phyloP scores from a whole-genome alignment of 768 basidiomycete genomes.

The Mycena epipterygia region DNA sequence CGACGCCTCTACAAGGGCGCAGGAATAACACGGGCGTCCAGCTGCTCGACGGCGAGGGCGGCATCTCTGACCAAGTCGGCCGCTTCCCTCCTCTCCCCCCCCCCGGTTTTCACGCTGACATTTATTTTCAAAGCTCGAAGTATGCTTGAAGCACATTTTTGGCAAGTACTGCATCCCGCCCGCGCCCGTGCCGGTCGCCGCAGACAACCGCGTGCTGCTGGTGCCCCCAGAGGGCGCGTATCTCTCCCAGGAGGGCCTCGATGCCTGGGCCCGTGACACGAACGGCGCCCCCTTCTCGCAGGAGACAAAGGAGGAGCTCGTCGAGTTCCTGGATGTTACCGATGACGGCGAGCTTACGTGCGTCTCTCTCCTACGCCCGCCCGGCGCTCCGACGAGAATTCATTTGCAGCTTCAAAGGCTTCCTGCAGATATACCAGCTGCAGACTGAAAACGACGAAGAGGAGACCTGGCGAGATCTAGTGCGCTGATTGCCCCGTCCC shows the following conservation, averaged over 20 bases:
- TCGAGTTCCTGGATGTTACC: constrained; percentile 81
- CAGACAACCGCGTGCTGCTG: constrained; percentile 51
- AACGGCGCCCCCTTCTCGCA: constrained; percentile 86
- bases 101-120: background rate
- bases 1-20: constrained; percentile 66
- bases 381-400: constrained; percentile 3
- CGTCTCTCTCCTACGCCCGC: constrained; percentile 42
- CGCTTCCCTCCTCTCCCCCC: background rate
- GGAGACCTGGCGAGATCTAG: constrained; percentile 88
- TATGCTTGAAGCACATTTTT: constrained; percentile 82
- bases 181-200: constrained; percentile 35
- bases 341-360: constrained; percentile 82
- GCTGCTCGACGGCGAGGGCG: constrained; percentile 80
- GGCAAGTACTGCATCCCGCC: constrained; percentile 79
- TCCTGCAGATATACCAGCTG: constrained; percentile 87
- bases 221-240: constrained; percentile 69
- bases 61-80: constrained; percentile 71
- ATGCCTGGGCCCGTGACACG: constrained; percentile 83
- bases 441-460: constrained; percentile 88
- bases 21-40: constrained; percentile 64
- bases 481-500: constrained; percentile 49
- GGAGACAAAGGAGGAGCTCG: constrained; percentile 83
- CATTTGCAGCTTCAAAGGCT: constrained; percentile 75
- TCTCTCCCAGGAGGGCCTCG: constrained; percentile 71
- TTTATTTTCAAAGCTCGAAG: constrained; percentile 64